A percentile compares a stretch with the other conserved stretches of the same genome.
Evolutionary conservation across 164 flowering plant species (phyloP).

Genomic region (Chimonanthus praecox): DNA sequence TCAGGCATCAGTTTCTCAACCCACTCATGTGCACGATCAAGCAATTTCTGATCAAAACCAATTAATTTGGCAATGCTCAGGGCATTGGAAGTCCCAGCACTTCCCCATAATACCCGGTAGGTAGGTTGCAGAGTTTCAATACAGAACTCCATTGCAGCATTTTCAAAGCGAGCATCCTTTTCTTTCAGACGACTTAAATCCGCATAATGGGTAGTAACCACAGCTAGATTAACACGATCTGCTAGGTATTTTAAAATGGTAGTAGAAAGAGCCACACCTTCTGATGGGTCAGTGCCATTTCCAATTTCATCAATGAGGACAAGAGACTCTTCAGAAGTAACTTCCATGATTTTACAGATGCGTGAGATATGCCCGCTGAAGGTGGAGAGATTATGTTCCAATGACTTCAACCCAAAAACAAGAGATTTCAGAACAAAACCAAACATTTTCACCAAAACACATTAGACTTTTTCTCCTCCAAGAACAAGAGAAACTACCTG

Average conservation of each 20-base stretch:
- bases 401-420: constrained; percentile 61
- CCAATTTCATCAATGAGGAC: constrained; percentile 96
- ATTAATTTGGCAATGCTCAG: constrained; percentile 69
- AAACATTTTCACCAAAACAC: constrained; percentile 7
- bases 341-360: constrained; percentile 64
- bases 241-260: constrained; percentile 78
- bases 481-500: constrained; percentile 59
- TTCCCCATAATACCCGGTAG: constrained; percentile 80
- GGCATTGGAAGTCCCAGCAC: constrained; percentile 83
- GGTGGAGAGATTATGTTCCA: constrained; percentile 91
- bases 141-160: constrained; percentile 94
- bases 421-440: constrained; percentile 30
- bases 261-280: constrained; percentile 90
- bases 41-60: constrained; percentile 62
- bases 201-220: constrained; percentile 88
- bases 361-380: constrained; percentile 90
- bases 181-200: constrained; percentile 73
- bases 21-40: constrained; percentile 68
- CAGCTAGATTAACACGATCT: constrained; percentile 60
- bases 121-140: constrained; percentile 75
- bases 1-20: constrained; percentile 48
- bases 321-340: constrained; percentile 68
- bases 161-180: constrained; percentile 65
- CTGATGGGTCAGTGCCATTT: constrained; percentile 94
- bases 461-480: constrained; percentile 20